Base-by-base conservation (phyloP, 1,139 yeast genomes). In the Arxiozyma bovina region DNA sequence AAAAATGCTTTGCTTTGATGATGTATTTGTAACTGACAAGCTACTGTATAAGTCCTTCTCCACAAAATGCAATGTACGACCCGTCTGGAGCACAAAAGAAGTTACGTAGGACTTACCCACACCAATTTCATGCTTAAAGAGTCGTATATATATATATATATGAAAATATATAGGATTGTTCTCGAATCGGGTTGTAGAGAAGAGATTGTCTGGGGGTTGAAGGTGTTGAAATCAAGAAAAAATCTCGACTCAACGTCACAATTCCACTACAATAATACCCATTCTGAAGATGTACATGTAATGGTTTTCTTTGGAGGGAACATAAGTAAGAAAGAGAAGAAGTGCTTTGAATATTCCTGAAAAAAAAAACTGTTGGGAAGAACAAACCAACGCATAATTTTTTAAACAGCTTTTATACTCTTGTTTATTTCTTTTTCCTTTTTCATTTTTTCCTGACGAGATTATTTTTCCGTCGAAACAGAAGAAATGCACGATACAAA, bases 111-210 rank as follows among this genome's bases (percentile, higher is more conserved):
- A n/a, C 40, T 34, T 51, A 50, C 46, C 48, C 44, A 30, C 22
- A 20, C 49, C 43, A 8, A 12, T 20, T 38, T 38, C 40, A 46
- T 54, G 59, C 57, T 57, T 54, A 57, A 54, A 53, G 59, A 53
- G 56, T 55, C 58, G 47, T 30, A 21, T 45, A 23, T 6, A 23
- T 23, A 23, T 23, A 23, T 6, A 23, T 23, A 23, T 23, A 23
- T 6, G 6, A 6, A 23, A 23, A 27, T 7, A 27, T 27, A 25
- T 17, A 44, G 17, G 30, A 20, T 58, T 59, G 54, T 52, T 67
- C 70, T 67, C 67, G 70, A 64, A 67, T 63, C 52, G 66, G 63
- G 70, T 67, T 66, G 70, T 67, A 67, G 70, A 65, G 70, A 63
- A 60, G 64, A 64, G 56, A 61, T 63, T 65, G 70, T 62, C 69